A percentile compares a stretch with the other conserved stretches of the same genome.
Conservation (phyloP, 768 basidiomycete genomes). For the Leucocoprinus sp. region DNA sequence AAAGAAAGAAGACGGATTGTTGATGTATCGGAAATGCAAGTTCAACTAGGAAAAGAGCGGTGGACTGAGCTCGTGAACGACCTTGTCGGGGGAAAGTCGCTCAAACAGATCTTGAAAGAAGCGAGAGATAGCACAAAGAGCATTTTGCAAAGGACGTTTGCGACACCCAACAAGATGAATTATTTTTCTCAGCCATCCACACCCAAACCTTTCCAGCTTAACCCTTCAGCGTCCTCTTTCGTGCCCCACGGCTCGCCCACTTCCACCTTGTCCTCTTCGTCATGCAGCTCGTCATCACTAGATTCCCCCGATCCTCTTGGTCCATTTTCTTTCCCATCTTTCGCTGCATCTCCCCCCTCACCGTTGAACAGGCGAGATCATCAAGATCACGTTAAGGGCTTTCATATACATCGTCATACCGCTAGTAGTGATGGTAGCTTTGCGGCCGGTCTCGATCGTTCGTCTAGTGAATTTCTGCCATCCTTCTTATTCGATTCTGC, state of each 20-base stretch:
- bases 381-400: conserved; percentile 36
- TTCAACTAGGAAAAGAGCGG: conserved; percentile 25
- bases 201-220: conserved; percentile 32
- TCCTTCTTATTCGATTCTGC: conserved; percentile 38
- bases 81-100: conserved; percentile 22
- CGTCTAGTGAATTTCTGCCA: conserved; percentile 27
- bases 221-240: conserved; percentile 38
- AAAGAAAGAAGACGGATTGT: conserved; percentile 13
- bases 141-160: background rate
- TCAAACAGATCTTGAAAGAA: conserved; percentile 4
- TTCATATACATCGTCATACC: conserved; percentile 5
- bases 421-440: conserved; percentile 8
- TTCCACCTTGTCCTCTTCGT: conserved; percentile 12
- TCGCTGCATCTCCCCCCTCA: conserved; percentile 18
- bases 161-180: conserved; percentile 12
- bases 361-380: conserved; percentile 38
- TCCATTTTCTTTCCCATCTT: conserved; percentile 42
- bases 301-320: conserved; percentile 18
- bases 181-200: conserved; percentile 44
- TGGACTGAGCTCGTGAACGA: conserved; percentile 37
- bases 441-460: conserved; percentile 16
- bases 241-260: conserved; percentile 28
- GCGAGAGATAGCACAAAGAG: background rate
- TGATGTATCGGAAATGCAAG: conserved; percentile 26
- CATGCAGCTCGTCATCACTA: conserved; percentile 1